Base-by-base conservation (phyloP, 2,329 filamentous ascomycete species). In the Colletotrichum plurivorum region DNA sequence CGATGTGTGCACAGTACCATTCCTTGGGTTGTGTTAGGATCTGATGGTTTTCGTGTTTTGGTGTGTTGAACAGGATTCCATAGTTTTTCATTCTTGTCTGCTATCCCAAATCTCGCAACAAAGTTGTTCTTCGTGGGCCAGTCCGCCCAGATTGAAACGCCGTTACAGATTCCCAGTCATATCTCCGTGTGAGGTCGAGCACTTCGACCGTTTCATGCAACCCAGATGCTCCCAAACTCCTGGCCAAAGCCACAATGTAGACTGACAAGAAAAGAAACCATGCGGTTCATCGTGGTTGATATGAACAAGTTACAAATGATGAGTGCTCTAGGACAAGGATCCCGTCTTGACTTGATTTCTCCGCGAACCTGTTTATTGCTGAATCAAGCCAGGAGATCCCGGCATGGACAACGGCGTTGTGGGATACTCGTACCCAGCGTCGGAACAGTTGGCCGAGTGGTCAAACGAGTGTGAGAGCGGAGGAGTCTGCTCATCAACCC, bases 381-480 rank as follows among this genome's bases (percentile, higher is more conserved):
- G 78, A 13, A 85, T 79, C 77, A 87, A 81, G 73, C 85, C 86
- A 51, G 92, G 92, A 52, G 91, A 93, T 54, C 86, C 87, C 39
- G 91, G 90, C 88, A 93, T 90, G n/a, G 91, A 93, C 72, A 92
- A 82, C 70, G 92, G 92, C 61, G 92, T 94, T 51, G 88, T 88
- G 45, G 91, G 92, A 80, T 90, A 90, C 72, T 90, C 87, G 76
- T 88, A 90, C 67, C 87, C 86, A 70, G 85, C 82, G 74, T 91
- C 89, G 39, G 88, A 90, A 78, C 88, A 89, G 75, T 84, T 85
- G 70, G 87, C 83, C 60, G 90, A 93, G 78, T 90, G 88, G 75
- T 93, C 90, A 79, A 90, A 93, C 31, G 90, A 92, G 78, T 92
- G 91, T 75, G 91, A 92, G 75, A 94, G 88, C 77, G 92, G 90